Evolutionary conservation across 2,329 filamentous ascomycete species (phyloP).

Genomic region (Geosmithia morbida): DNA sequence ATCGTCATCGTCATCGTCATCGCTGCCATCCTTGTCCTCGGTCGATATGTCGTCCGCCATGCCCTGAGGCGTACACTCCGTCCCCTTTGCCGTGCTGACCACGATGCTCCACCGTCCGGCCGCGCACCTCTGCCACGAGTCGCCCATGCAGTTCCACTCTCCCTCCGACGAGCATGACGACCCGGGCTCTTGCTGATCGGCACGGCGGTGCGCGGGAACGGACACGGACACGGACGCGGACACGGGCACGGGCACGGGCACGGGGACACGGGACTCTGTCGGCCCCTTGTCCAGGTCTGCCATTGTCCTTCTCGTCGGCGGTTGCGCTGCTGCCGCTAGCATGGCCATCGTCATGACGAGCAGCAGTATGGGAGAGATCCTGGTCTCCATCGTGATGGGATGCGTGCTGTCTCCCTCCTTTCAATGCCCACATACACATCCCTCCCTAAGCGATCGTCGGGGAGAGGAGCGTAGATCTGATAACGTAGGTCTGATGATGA

Average conservation of each 20-base stretch:
- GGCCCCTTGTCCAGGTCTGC: neutral
- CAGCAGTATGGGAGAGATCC: neutral
- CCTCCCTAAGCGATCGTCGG: neutral
- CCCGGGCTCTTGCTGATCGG: conserved; percentile 8
- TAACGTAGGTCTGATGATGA: neutral
- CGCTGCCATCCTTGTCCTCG: conserved; percentile 11
- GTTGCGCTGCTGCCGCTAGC: neutral
- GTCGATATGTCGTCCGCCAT: conserved; percentile 24
- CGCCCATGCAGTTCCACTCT: conserved; percentile 39
- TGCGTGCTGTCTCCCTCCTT: neutral
- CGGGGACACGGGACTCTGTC: neutral
- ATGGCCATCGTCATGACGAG: neutral
- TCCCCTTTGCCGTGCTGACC: conserved; percentile 28
- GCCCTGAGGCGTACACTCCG: conserved; percentile 27
- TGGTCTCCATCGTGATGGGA: neutral
- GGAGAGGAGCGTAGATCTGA: too few species aligned
- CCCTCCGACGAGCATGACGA: conserved; percentile 29
- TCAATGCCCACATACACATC: too few species aligned
- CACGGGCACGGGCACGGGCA: too few species aligned
- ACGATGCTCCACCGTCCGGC: conserved; percentile 28
- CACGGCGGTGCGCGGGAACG: conserved; percentile 4
- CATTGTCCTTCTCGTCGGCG: neutral
- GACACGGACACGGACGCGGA: neutral
- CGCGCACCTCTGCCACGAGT: conserved; percentile 34
- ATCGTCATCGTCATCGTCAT: conserved; percentile 6